Percentiles rank a stretch among this genome's conserved stretches.
Evolutionary conservation across 257 asterid species (phyloP).

Genomic region (Nemophila menziesii): DNA sequence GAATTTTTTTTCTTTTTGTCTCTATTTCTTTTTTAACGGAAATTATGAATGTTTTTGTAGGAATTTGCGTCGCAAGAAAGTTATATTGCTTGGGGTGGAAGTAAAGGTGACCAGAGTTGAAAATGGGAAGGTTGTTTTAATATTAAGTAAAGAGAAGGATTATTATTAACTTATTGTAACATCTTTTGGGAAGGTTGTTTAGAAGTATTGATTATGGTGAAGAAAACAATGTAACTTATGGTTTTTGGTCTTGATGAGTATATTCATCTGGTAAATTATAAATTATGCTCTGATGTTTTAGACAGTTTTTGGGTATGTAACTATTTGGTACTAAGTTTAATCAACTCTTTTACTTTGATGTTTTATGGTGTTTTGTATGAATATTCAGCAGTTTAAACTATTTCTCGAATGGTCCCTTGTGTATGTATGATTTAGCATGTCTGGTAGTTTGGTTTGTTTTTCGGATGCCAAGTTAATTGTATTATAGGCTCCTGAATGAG

Average conservation of each 20-base stretch:
- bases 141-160: background rate
- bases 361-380: background rate
- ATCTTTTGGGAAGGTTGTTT: background rate
- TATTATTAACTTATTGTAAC: background rate
- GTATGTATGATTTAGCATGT: too few species aligned
- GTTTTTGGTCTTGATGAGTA: background rate
- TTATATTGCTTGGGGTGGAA: conserved; percentile 77
- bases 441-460: too few species aligned
- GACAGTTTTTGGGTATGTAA: background rate
- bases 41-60: conserved; percentile 19
- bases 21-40: conserved; percentile 1
- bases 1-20: background rate
- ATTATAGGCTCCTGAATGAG: too few species aligned
- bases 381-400: too few species aligned
- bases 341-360: background rate
- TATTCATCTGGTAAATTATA: too few species aligned
- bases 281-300: background rate
- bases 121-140: too few species aligned
- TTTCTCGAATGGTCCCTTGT: too few species aligned
- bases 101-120: conserved; percentile 17
- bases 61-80: conserved; percentile 89
- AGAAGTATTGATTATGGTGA: background rate
- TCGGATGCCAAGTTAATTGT: too few species aligned
- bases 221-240: background rate
- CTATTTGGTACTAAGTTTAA: background rate